A percentile compares a stretch with the other conserved stretches of the same genome.
These are phyloP conservation scores for Lathyrus aphaca DNA, from an alignment of 306 rosid species.

Conservation along the genomic window DNA sequence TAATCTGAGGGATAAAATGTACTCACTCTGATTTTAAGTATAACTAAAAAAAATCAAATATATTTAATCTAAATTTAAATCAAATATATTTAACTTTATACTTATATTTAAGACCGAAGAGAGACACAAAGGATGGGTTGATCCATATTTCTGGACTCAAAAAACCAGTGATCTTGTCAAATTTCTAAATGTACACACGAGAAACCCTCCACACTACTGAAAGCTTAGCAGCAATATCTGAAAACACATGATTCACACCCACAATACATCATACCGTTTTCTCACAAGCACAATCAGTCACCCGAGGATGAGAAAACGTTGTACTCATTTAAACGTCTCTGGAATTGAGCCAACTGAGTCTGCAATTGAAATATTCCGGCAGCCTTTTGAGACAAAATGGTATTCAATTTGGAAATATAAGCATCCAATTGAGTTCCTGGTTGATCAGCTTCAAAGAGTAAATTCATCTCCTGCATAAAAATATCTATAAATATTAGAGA, in stretches of 20 bases:
- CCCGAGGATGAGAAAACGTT: constrained; percentile 61
- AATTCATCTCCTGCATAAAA: constrained; percentile 81
- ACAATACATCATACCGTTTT: constrained; percentile 27
- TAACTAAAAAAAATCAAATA: too few relatives aligned
- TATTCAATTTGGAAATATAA: constrained; percentile 70
- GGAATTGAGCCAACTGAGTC: constrained; percentile 80
- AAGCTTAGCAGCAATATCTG: constrained; percentile 34
- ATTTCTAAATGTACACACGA: constrained; percentile 21
- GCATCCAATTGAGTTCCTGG: constrained; percentile 85
- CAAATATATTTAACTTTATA: too few relatives aligned
- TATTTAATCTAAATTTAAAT: too few relatives aligned
- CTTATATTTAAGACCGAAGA: too few relatives aligned
- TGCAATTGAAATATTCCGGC: constrained; percentile 77
- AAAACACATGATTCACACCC: constrained; percentile 33
- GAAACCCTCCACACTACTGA: constrained; percentile 41
- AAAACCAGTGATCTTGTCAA: constrained; percentile 33
- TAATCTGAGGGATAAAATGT: constrained; percentile 7
- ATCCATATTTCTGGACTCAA: constrained; percentile 31
- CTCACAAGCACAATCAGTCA: constrained; percentile 44
- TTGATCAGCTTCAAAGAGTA: constrained; percentile 77
- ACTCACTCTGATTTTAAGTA: not conserved
- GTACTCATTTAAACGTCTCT: constrained; percentile 73
- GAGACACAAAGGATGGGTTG: constrained; percentile 2
- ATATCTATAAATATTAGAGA: constrained; percentile 27
- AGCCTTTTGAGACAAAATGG: constrained; percentile 83